These are phyloP conservation scores for Podospora bellae-mahoneyi DNA, from an alignment of 495 filamentous ascomycete species.

Conservation along the genomic window DNA sequence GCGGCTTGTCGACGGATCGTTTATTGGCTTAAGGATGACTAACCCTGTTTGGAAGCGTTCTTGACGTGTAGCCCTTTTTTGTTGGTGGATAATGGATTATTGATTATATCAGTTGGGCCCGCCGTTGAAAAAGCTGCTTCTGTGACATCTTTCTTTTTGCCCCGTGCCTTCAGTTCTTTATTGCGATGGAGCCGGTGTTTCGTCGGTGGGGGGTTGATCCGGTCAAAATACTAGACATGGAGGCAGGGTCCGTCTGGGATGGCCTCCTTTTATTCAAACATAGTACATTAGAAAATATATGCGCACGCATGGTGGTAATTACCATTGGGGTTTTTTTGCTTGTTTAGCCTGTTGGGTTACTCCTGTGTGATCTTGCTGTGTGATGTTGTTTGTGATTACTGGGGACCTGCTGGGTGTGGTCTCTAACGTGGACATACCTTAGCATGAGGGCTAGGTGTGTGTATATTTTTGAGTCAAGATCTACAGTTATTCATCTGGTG, in stretches of 20 bases:
- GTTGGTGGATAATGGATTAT: conserved; percentile 8
- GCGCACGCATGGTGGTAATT: not conserved
- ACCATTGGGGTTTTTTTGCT: not conserved
- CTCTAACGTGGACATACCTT: too few relatives aligned
- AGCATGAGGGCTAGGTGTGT: too few relatives aligned
- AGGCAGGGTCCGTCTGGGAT: not conserved
- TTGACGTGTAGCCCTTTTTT: not conserved
- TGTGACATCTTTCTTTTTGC: not conserved
- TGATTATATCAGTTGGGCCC: not conserved
- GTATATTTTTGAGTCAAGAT: too few relatives aligned
- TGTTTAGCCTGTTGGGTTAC: not conserved
- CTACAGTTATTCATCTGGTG: too few relatives aligned
- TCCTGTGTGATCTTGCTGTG: not conserved
- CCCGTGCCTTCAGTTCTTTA: conserved; percentile 1
- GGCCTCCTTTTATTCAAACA: not conserved
- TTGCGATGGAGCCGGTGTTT: not conserved
- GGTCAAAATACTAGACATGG: not conserved
- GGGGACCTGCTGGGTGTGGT: too few relatives aligned
- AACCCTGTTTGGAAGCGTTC: not conserved
- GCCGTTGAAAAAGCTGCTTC: conserved; percentile 1
- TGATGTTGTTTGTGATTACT: not conserved
- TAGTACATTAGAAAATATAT: conserved; percentile 7
- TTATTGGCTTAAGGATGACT: not conserved
- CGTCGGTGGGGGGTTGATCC: not conserved
- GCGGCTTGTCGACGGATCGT: not conserved